phyloP scores from a whole-genome alignment of 2,329 filamentous ascomycete species.

The Sporothrix inflata region DNA sequence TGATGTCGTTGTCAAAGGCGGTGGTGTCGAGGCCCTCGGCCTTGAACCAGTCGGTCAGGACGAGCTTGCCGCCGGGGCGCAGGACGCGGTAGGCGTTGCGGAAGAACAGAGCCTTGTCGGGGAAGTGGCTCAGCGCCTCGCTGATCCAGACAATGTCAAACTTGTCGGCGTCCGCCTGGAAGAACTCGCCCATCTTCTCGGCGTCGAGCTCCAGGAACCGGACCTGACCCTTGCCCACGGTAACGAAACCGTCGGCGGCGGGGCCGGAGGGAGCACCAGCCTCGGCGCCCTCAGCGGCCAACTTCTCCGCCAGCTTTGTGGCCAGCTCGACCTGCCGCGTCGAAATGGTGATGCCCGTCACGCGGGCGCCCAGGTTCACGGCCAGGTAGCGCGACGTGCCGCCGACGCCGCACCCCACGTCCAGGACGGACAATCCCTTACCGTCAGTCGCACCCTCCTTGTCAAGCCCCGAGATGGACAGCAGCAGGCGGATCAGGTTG shows the following conservation, averaged over 20 bases:
- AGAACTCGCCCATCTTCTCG: conserved; percentile 61
- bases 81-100: conserved; percentile 54
- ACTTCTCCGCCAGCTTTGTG: conserved; percentile 50
- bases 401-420: conserved; percentile 64
- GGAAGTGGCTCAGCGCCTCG: conserved; percentile 63
- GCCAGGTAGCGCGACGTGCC: conserved; percentile 62
- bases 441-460: too few relatives aligned
- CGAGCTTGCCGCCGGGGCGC: conserved; percentile 54
- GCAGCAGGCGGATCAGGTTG: conserved; percentile 59
- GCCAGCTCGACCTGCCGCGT: conserved; percentile 63
- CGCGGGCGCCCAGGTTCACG: conserved; percentile 52
- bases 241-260: conserved; percentile 41
- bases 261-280: conserved; percentile 27
- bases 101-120: conserved; percentile 63
- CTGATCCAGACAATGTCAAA: conserved; percentile 66
- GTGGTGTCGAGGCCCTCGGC: conserved; percentile 50
- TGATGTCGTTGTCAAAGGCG: conserved; percentile 56
- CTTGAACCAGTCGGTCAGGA: conserved; percentile 66
- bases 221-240: conserved; percentile 51
- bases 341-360: conserved; percentile 65
- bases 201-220: conserved; percentile 63
- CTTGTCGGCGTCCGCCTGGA: conserved; percentile 40
- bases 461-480: conserved; percentile 50
- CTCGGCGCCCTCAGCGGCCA: conserved; percentile 39
- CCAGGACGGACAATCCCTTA: too few relatives aligned